Evolutionary conservation across 768 basidiomycete genomes (phyloP).

Genomic region (Lyophyllum shimeji): DNA sequence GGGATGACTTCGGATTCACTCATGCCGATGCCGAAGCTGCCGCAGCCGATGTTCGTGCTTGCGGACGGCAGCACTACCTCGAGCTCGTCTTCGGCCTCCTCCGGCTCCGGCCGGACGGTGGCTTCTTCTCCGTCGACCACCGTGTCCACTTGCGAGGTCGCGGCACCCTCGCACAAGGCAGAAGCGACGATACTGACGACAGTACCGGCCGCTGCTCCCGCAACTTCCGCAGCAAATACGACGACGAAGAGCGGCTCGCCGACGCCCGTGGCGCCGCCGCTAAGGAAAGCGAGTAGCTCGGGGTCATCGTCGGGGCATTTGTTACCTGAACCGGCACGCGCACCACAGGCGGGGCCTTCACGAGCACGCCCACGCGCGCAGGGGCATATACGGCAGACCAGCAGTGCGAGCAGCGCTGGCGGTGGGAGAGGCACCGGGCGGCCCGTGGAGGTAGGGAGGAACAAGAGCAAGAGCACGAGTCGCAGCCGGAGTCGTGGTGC

Average conservation of each 20-base stretch:
- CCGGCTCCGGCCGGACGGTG: constrained; percentile 6
- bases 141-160: background rate
- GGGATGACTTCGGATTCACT: background rate
- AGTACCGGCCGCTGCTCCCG: background rate
- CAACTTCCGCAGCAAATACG: background rate
- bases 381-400: constrained; percentile 10
- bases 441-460: background rate
- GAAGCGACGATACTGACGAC: background rate
- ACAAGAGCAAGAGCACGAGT: background rate
- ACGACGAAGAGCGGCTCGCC: background rate
- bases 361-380: constrained; percentile 1
- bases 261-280: background rate
- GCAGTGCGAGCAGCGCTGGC: constrained; percentile 9
- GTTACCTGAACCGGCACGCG: background rate
- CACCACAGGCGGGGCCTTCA: constrained; percentile 2
- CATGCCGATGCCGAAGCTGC: background rate
- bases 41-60: constrained; percentile 2
- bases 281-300: background rate
- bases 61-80: constrained; percentile 8
- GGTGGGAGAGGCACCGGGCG: background rate
- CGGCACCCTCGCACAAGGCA: background rate
- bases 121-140: constrained; percentile 4
- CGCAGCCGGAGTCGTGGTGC: constrained; percentile 15
- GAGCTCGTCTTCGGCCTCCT: constrained; percentile 7
- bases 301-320: background rate